Evolutionary conservation across 176 grass and related monocot genomes (phyloP).

Genomic region (Carex myosuroides): DNA sequence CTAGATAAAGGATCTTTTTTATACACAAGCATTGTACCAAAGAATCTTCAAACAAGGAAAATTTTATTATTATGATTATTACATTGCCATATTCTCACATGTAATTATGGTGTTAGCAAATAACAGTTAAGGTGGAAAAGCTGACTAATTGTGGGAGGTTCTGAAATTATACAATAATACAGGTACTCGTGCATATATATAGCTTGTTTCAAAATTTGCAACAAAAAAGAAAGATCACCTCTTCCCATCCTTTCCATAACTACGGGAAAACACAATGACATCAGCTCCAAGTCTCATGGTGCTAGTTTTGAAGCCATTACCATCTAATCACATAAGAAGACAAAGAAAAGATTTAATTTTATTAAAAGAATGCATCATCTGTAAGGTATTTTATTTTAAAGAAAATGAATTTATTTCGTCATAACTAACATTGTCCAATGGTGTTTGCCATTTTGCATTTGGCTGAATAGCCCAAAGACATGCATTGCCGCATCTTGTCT

Average conservation of each 20-base stretch:
- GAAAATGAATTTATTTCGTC: background rate
- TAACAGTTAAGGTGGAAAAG: slow-evolving; percentile 17
- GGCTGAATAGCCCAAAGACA: slow-evolving; percentile 92
- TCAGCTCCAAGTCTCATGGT: slow-evolving; percentile 98
- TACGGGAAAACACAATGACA: slow-evolving; percentile 89
- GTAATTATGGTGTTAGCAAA: background rate
- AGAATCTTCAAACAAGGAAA: background rate
- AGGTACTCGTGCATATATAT: slow-evolving; percentile 11
- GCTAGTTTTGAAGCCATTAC: slow-evolving; percentile 99
- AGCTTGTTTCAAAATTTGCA: slow-evolving; percentile 9
- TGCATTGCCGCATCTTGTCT: slow-evolving; percentile 98
- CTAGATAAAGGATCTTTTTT: background rate
- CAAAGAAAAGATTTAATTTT: slow-evolving; percentile 14
- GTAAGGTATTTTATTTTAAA: slow-evolving; percentile 8
- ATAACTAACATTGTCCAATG: slow-evolving; percentile 90
- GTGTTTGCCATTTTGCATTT: slow-evolving; percentile 83
- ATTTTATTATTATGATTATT: background rate
- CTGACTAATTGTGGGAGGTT: background rate
- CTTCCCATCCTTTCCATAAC: slow-evolving; percentile 47
- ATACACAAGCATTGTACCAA: background rate
- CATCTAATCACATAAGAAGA: slow-evolving; percentile 53
- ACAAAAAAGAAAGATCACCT: slow-evolving; percentile 45
- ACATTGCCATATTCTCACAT: background rate
- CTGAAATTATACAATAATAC: background rate
- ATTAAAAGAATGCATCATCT: background rate